A percentile compares a stretch with the other conserved stretches of the same genome.
phyloP scores from a whole-genome alignment of 2,329 filamentous ascomycete genomes.

The Fulvia fulva region DNA sequence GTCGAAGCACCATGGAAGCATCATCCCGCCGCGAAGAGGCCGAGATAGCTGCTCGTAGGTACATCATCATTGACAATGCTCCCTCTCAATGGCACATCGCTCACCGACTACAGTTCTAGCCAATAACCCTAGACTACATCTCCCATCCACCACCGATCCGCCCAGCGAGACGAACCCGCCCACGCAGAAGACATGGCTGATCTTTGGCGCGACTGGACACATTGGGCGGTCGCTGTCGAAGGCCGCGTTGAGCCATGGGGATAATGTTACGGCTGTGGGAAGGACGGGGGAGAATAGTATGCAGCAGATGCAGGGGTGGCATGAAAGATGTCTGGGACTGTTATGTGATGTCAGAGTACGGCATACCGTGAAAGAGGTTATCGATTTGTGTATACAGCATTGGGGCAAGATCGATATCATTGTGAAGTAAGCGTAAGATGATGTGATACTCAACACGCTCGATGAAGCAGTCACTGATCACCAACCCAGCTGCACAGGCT shows the following conservation, averaged over 20 bases:
- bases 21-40: not conserved
- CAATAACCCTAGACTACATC: constrained; percentile 39
- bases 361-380: constrained; percentile 68
- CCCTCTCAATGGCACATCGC: constrained; percentile 9
- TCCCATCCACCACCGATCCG: constrained; percentile 83
- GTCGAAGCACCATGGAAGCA: not conserved
- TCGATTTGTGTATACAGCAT: constrained; percentile 65
- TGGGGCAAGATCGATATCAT: constrained; percentile 80
- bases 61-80: not conserved
- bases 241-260: constrained; percentile 71
- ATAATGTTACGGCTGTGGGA: constrained; percentile 82
- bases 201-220: constrained; percentile 96
- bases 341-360: constrained; percentile 85
- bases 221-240: constrained; percentile 90
- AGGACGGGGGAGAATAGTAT: constrained; percentile 72
- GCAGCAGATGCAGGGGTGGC: constrained; percentile 67
- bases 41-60: constrained; percentile 8
- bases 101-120: constrained; percentile 17
- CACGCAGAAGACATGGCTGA: constrained; percentile 83
- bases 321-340: constrained; percentile 70
- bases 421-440: constrained; percentile 56
- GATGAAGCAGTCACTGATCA: not conserved
- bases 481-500: constrained; percentile 67
- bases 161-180: constrained; percentile 66
- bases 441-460: not conserved